Conservation (phyloP, 176 grass and related monocot genomes). For the Phyllostachys edulis region DNA sequence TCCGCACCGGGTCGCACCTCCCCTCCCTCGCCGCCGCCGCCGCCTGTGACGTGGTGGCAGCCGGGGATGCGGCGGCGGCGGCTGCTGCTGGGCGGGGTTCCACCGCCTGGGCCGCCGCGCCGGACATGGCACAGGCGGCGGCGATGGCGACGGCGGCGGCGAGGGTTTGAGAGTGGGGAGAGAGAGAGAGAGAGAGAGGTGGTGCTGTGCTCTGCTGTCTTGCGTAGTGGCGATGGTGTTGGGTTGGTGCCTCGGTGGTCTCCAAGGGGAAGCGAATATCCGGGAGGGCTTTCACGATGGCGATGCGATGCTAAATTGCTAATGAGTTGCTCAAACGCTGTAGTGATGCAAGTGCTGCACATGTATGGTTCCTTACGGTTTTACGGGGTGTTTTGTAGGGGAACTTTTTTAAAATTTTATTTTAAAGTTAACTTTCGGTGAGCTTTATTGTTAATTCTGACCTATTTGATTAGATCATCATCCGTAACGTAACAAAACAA, state of each 20-base stretch:
- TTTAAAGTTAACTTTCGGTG: no score
- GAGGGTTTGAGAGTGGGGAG: neutral
- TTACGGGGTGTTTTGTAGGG: no score
- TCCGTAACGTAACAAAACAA: no score
- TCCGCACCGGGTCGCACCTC: slow-evolving; percentile 49
- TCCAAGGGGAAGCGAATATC: slow-evolving; percentile 17
- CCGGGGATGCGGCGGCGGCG: neutral
- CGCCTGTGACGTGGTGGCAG: neutral
- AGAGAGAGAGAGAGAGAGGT: neutral
- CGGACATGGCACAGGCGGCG: slow-evolving; percentile 26
- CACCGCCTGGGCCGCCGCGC: slow-evolving; percentile 43
- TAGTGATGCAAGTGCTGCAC: no score
- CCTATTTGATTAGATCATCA: no score
- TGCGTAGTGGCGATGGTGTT: neutral
- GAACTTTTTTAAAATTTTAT: no score
- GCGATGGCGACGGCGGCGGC: neutral
- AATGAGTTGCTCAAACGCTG: neutral
- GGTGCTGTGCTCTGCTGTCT: neutral
- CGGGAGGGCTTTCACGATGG: neutral
- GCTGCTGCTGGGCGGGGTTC: slow-evolving; percentile 20
- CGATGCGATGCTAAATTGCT: neutral
- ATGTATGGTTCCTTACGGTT: neutral
- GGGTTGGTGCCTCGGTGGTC: neutral
- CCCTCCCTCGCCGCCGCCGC: neutral
- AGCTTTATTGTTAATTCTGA: no score